These are phyloP conservation scores for Phallus indusiatus DNA, from an alignment of 768 basidiomycete genomes.

Conservation along the genomic window DNA sequence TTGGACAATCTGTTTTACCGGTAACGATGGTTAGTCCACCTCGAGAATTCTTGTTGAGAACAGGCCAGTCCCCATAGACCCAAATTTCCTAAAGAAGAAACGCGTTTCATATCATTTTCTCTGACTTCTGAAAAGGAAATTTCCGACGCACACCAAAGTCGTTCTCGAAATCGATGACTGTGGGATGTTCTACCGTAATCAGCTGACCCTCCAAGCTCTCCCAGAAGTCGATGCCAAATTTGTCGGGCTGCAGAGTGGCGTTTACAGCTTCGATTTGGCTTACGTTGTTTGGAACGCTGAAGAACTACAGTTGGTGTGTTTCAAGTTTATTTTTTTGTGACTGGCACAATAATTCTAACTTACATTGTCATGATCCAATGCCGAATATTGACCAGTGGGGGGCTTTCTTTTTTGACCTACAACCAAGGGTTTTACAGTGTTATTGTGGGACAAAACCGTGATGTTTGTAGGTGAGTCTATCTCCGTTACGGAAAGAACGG, in stretches of 20 bases:
- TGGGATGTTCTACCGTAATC: conserved; percentile 41
- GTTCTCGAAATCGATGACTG: conserved; percentile 41
- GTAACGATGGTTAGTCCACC: conserved; percentile 46
- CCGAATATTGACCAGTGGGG: conserved; percentile 37
- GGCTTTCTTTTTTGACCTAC: conserved; percentile 45
- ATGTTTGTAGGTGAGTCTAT: conserved; percentile 36
- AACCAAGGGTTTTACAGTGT: conserved; percentile 38
- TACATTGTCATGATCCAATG: conserved; percentile 43
- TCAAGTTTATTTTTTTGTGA: background rate
- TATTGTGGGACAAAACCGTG: conserved; percentile 33
- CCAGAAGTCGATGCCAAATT: conserved; percentile 57
- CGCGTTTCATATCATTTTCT: background rate
- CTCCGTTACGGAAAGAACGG: conserved; percentile 41
- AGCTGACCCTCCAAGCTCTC: conserved; percentile 51
- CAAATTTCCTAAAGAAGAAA: conserved; percentile 33
- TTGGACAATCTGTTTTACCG: conserved; percentile 21
- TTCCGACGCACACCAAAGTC: conserved; percentile 26
- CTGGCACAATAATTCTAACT: conserved; percentile 18
- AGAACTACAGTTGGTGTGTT: conserved; percentile 20
- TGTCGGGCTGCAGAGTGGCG: conserved; percentile 37
- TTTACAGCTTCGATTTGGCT: conserved; percentile 37
- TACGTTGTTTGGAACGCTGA: conserved; percentile 46
- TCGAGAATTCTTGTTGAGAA: conserved; percentile 43
- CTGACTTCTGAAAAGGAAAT: background rate
- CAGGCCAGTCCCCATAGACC: conserved; percentile 49